Evolutionary conservation across 768 basidiomycete genomes (phyloP).

Genomic region (Suillus subaureus): DNA sequence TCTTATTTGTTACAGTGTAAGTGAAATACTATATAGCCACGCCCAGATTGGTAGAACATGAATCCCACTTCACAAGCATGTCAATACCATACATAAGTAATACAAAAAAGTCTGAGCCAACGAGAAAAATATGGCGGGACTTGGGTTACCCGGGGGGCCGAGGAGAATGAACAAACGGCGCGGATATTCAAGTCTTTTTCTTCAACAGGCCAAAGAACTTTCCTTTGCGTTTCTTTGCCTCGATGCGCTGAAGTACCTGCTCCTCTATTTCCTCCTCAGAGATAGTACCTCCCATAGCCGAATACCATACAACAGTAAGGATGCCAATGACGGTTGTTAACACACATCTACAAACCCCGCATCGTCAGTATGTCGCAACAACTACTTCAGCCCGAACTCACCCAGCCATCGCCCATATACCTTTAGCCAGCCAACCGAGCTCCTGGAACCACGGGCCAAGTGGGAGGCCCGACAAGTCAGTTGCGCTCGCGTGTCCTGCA

Average conservation of each 20-base stretch:
- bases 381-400: conserved; percentile 33
- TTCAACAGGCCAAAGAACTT: conserved; percentile 44
- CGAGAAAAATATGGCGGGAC: too few relatives aligned
- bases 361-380: conserved; percentile 8
- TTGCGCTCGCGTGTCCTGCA: conserved; percentile 71
- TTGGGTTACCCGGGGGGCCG: too few relatives aligned
- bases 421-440: conserved; percentile 71
- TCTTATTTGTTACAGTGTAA: too few relatives aligned
- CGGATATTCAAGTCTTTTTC: conserved; percentile 11
- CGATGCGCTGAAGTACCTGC: conserved; percentile 59
- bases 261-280: conserved; percentile 82
- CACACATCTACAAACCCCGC: conserved; percentile 59
- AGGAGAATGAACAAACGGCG: not conserved
- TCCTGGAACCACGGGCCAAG: conserved; percentile 74
- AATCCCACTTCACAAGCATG: too few relatives aligned
- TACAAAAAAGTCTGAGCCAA: too few relatives aligned
- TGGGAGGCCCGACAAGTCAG: conserved; percentile 66
- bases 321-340: conserved; percentile 85
- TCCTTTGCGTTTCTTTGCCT: conserved; percentile 55
- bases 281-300: conserved; percentile 57
- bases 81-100: too few relatives aligned
- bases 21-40: too few relatives aligned
- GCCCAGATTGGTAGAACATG: too few relatives aligned
- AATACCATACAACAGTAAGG: conserved; percentile 84
- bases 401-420: conserved; percentile 77